Evolutionary conservation across 768 basidiomycete species (phyloP), one percentile per base, ranked within the genome.

Genomic region (Coprinopsis cinerea): DNA sequence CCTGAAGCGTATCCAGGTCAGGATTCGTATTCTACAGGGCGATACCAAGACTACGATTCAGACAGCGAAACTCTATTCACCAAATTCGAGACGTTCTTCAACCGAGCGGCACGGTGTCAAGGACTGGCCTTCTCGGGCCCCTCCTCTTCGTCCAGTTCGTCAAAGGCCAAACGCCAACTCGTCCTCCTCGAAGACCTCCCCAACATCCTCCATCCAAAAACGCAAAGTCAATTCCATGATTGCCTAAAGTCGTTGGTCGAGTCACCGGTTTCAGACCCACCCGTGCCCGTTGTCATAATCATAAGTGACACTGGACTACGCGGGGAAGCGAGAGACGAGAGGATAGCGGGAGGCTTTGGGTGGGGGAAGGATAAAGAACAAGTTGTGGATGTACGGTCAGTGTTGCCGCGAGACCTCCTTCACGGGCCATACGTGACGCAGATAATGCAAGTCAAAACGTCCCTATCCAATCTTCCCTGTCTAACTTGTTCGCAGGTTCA

Each of bases 111-210:
- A 15, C 74, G 70, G 2, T 87, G 85, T 57, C 68, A 69, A 18
- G 75, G 73, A 40, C 62, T 89, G 22, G 82, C 84, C 53, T 50
- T 61, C 14, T 32, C 46, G 40, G 48, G 40, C 30, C 48, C 39
- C 22, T 30, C 59, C 3, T 49, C 13, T 27, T 47, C 59, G 15
- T 27, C 44, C 52, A 18, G 59, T 49, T 7, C 26, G 36, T 17
- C 20, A 44, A 24, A 25, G 49, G 24, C 47, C 52, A 44, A 68
- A 67, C 76, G 74, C 0, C 81, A 82, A 27, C 60, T 94, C 4
- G 75, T 97, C 46, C 79, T 97, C 3, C 71, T 96, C 6, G 91
- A 94, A 66, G 88, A 94, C 49, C 76, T 99, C 1, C 96, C 95
- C 0, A 97, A 98, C 61, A 79, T 97, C 48, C 70, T 91, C 3